Conservation (phyloP, 805 yeast genomes). For the Maudiozyma pseudohumilis region DNA sequence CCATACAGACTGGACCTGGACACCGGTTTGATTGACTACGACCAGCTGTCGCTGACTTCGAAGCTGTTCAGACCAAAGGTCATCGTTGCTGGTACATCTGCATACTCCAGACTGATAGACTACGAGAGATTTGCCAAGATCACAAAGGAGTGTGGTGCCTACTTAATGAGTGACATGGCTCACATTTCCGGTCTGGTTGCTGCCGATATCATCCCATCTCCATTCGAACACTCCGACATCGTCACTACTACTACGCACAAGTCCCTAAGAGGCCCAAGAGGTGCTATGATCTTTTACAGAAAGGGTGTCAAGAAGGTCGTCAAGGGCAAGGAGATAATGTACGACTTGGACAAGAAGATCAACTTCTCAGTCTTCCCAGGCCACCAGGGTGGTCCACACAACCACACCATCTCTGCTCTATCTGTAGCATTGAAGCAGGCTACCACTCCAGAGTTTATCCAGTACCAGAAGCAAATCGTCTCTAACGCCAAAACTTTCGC, state of each 20-base stretch:
- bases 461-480: conserved; percentile 76
- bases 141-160: conserved; percentile 89
- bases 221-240: conserved; percentile 87
- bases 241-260: conserved; percentile 98
- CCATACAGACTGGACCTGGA: conserved; percentile 82
- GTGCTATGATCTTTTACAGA: conserved; percentile 96
- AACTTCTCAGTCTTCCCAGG: conserved; percentile 98
- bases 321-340: conserved; percentile 72
- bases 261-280: conserved; percentile 97
- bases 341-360: conserved; percentile 83
- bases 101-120: conserved; percentile 85
- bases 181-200: conserved; percentile 95
- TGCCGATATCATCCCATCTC: conserved; percentile 88
- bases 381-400: conserved; percentile 99
- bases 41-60: conserved; percentile 73
- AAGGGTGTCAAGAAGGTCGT: conserved; percentile 78
- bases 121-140: conserved; percentile 83
- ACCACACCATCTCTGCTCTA: conserved; percentile 92
- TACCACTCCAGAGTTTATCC: conserved; percentile 73
- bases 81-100: conserved; percentile 94
- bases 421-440: conserved; percentile 95
- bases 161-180: conserved; percentile 91
- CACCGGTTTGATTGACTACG: conserved; percentile 91
- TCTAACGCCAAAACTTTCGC: conserved; percentile 76
- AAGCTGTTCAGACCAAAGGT: conserved; percentile 86